These are phyloP conservation scores for Colletotrichum trifolii DNA, from an alignment of 2,329 filamentous ascomycete genomes.

Conservation along the genomic window DNA sequence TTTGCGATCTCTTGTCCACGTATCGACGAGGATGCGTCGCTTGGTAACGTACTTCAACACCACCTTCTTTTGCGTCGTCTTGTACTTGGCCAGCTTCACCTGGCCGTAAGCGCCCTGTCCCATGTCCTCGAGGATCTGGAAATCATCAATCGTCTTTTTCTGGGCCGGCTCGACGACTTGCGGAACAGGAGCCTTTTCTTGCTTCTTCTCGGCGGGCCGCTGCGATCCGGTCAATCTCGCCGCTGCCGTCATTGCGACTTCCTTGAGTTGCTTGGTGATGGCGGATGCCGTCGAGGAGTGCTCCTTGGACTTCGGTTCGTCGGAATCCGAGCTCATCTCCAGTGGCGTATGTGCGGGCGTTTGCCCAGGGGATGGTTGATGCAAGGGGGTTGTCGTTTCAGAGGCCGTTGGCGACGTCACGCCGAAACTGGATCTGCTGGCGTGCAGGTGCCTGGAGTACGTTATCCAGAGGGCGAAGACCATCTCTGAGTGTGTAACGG, in stretches of 20 bases:
- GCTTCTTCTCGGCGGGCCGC: slow-evolving; percentile 47
- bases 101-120: slow-evolving; percentile 97
- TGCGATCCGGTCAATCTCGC: slow-evolving; percentile 61
- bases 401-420: slow-evolving; percentile 72
- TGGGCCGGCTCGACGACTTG: slow-evolving; percentile 49
- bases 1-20: slow-evolving; percentile 93
- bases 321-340: slow-evolving; percentile 66
- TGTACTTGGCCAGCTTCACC: slow-evolving; percentile 92
- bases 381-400: slow-evolving; percentile 76
- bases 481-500: slow-evolving; percentile 73
- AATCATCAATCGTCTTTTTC: slow-evolving; percentile 91
- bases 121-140: slow-evolving; percentile 96
- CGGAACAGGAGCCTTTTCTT: slow-evolving; percentile 48
- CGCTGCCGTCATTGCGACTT: slow-evolving; percentile 65
- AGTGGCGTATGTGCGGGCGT: slow-evolving; percentile 67
- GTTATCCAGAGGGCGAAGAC: slow-evolving; percentile 98
- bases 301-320: slow-evolving; percentile 55
- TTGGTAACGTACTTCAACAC: slow-evolving; percentile 99
- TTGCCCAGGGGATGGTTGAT: slow-evolving; percentile 83
- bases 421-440: slow-evolving; percentile 70
- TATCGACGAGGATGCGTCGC: slow-evolving; percentile 94
- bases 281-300: slow-evolving; percentile 55
- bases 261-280: slow-evolving; percentile 67
- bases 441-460: slow-evolving; percentile 92
- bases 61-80: slow-evolving; percentile 82